These are phyloP conservation scores for Pichia kluyveri DNA, from an alignment of 805 yeast genomes.

Conservation along the genomic window DNA sequence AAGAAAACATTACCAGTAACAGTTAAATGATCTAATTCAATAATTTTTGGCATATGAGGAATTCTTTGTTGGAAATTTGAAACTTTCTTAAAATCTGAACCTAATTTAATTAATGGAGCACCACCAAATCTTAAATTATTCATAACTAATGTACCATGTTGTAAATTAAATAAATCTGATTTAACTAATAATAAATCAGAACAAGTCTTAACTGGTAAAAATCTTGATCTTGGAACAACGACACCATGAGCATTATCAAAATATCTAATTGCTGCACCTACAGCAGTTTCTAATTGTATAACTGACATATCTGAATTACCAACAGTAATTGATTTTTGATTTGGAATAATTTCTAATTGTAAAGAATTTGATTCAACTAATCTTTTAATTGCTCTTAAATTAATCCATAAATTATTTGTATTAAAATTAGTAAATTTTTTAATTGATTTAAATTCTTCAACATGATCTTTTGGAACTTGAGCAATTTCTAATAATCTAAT, in stretches of 20 bases:
- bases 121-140: conserved; percentile 84
- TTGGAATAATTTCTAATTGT: conserved; percentile 92
- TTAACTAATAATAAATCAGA: conserved; percentile 91
- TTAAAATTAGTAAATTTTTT: conserved; percentile 97
- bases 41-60: conserved; percentile 90
- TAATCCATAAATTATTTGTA: conserved; percentile 97
- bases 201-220: conserved; percentile 96
- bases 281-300: conserved; percentile 95
- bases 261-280: conserved; percentile 97
- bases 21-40: conserved; percentile 94
- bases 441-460: conserved; percentile 95
- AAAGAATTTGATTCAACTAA: conserved; percentile 77
- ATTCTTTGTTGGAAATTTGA: conserved; percentile 83
- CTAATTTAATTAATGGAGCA: conserved; percentile 90
- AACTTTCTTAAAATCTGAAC: conserved; percentile 94
- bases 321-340: conserved; percentile 70
- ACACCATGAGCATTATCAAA: conserved; percentile 95
- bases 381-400: conserved; percentile 87
- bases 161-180: conserved; percentile 84
- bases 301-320: conserved; percentile 78
- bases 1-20: conserved; percentile 92
- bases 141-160: conserved; percentile 82
- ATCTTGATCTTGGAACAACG: conserved; percentile 95
- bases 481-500: conserved; percentile 94
- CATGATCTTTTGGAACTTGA: conserved; percentile 97